Evolutionary conservation across 208 protist genomes (phyloP).

Genomic region (Acanthamoeba quina): DNA sequence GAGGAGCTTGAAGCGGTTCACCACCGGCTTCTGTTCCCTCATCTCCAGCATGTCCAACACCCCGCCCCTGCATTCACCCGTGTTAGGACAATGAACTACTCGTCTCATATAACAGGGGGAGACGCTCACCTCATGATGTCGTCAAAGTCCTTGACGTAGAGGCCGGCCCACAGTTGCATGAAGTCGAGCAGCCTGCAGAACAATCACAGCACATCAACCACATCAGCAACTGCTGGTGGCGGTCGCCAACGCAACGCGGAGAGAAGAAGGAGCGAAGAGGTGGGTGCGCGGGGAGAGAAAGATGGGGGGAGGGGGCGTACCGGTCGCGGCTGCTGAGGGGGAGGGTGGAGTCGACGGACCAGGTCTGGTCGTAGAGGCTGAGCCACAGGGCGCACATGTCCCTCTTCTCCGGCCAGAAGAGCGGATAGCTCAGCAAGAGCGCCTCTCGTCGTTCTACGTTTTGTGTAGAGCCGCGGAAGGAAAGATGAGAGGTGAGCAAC

Average conservation of each 20-base stretch:
- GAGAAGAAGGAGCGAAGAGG: background rate
- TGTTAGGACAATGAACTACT: background rate
- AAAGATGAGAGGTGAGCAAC: no score
- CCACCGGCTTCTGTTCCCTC: background rate
- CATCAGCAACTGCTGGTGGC: background rate
- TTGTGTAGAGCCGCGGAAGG: no score
- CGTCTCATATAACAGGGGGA: background rate
- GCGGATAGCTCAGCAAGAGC: constrained; percentile 44
- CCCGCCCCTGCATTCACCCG: background rate
- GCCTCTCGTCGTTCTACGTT: background rate
- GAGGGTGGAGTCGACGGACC: background rate
- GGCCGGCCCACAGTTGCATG: constrained; percentile 13
- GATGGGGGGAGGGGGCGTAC: background rate
- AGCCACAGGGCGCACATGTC: background rate
- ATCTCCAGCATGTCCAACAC: background rate
- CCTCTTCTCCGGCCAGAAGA: background rate
- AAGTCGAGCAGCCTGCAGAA: constrained; percentile 26
- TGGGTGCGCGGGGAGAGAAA: background rate
- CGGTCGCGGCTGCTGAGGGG: background rate
- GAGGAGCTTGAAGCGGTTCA: constrained; percentile 51
- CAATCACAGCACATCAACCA: no score
- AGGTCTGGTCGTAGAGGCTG: background rate
- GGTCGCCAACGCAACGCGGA: no score
- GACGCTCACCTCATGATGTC: no score
- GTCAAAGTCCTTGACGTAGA: constrained; percentile 26